phyloP scores from a whole-genome alignment of 768 basidiomycete genomes.

The Plicaturopsis crispa region DNA sequence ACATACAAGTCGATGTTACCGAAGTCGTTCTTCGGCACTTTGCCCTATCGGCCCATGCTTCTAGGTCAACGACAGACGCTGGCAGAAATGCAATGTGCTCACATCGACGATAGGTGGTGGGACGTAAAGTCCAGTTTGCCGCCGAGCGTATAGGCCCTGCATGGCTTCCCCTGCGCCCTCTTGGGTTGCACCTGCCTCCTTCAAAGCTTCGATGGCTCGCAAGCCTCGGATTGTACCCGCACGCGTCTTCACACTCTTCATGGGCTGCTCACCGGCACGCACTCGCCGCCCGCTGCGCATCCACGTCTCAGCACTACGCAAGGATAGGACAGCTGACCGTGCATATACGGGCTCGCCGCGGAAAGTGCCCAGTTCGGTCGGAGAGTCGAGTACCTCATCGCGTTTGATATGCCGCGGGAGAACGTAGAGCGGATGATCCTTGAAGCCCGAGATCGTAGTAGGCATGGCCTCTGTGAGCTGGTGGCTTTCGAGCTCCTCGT shows the following conservation, averaged over 20 bases:
- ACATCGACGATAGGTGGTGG: conserved; percentile 84
- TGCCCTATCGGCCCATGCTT: conserved; percentile 47
- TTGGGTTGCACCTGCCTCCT: conserved; percentile 22
- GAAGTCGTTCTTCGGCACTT: conserved; percentile 90
- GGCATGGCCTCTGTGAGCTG: conserved; percentile 92
- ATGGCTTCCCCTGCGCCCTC: conserved; percentile 31
- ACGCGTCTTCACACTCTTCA: conserved; percentile 85
- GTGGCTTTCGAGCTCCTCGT: conserved; percentile 73
- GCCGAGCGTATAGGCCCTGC: conserved; percentile 82
- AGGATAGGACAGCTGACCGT: conserved; percentile 70
- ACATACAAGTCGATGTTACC: conserved; percentile 97
- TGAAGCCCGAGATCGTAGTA: conserved; percentile 83
- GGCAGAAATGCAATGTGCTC: conserved; percentile 21
- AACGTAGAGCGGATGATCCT: conserved; percentile 85
- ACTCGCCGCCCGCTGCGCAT: conserved; percentile 77
- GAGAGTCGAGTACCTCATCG: conserved; percentile 78
- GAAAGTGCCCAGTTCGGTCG: conserved; percentile 83
- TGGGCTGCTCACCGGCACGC: conserved; percentile 67
- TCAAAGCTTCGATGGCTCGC: conserved; percentile 62
- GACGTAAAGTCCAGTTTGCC: conserved; percentile 76
- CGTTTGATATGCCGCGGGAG: conserved; percentile 83
- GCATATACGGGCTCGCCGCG: conserved; percentile 90
- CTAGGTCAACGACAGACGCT: not conserved
- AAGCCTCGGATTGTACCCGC: conserved; percentile 73
- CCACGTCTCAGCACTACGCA: conserved; percentile 94